Evolutionary conservation across 495 filamentous ascomycete genomes (phyloP).

Genomic region (Aspergillus olivimuriae): DNA sequence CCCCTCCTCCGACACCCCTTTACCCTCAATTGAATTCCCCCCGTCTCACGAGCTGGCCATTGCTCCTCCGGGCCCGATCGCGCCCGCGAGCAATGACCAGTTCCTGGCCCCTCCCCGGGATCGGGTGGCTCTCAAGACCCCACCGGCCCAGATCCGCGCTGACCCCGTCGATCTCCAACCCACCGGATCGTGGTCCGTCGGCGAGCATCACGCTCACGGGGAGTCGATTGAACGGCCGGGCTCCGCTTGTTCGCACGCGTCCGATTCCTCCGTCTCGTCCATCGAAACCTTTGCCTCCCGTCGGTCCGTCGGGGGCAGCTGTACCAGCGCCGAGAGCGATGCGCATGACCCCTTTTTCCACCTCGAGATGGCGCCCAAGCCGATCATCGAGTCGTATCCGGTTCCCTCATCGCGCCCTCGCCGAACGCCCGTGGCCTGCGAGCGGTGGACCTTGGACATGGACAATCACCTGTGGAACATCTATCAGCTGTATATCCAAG

Average conservation of each 20-base stretch:
- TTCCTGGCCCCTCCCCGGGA: conserved; percentile 44
- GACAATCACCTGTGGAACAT: conserved; percentile 90
- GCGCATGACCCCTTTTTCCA: conserved; percentile 50
- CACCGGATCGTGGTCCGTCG: conserved; percentile 22
- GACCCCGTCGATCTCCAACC: conserved; percentile 26
- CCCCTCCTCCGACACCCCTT: conserved; percentile 41
- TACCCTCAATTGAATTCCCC: conserved; percentile 58
- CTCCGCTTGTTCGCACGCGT: conserved; percentile 56
- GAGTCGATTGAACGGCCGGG: conserved; percentile 45
- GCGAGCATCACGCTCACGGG: conserved; percentile 27
- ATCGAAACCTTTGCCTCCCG: conserved; percentile 59
- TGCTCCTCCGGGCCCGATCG: conserved; percentile 13
- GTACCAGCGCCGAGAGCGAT: conserved; percentile 62
- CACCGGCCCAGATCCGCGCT: conserved; percentile 48
- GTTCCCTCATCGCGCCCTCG: conserved; percentile 19
- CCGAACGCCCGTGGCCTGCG: conserved; percentile 18
- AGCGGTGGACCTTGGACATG: conserved; percentile 79
- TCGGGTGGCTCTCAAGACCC: conserved; percentile 56
- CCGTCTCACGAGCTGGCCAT: conserved; percentile 14
- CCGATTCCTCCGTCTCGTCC: conserved; percentile 66
- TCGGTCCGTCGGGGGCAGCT: conserved; percentile 59
- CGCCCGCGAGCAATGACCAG: conserved; percentile 33
- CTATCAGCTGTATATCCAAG: conserved; percentile 79
- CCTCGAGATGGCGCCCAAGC: conserved; percentile 33
- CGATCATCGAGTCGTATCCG: conserved; percentile 26